Conservation (phyloP, 148 eudicot species). For the Amaranthus hypochondriacus region DNA sequence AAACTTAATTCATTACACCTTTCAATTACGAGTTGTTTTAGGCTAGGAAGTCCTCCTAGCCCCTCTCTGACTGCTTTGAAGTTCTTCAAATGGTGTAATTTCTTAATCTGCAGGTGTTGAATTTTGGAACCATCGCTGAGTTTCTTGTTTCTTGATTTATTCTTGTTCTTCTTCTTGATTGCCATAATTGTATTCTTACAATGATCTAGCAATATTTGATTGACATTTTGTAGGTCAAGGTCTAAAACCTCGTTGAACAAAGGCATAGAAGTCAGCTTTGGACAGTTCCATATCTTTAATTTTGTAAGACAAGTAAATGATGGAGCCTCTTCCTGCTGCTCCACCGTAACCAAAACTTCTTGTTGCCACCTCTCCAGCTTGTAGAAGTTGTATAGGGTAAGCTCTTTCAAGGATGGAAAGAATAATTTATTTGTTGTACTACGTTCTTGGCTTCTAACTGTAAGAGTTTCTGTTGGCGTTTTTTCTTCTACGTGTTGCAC, state of each 20-base stretch:
- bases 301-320: conserved; percentile 18
- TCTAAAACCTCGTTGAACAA: conserved; percentile 7
- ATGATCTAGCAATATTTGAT: conserved; percentile 21
- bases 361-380: conserved; percentile 18
- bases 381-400: conserved; percentile 29
- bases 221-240: conserved; percentile 22
- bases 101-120: conserved; percentile 21
- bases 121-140: neutral
- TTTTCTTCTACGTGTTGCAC: conserved; percentile 12
- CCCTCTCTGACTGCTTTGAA: conserved; percentile 15
- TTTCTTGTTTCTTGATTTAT: neutral
- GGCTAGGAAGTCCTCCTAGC: conserved; percentile 14
- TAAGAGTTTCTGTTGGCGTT: neutral
- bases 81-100: conserved; percentile 15
- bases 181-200: conserved; percentile 3
- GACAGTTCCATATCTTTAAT: conserved; percentile 30
- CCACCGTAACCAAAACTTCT: neutral
- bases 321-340: conserved; percentile 1
- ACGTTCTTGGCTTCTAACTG: neutral
- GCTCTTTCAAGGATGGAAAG: conserved; percentile 21
- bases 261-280: conserved; percentile 25
- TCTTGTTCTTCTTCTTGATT: neutral
- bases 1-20: conserved; percentile 16
- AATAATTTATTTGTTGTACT: neutral
- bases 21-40: conserved; percentile 17